A percentile compares a stretch with the other conserved stretches of the same genome.
These are phyloP conservation scores for Chlorella sp. DNA, from an alignment of 139 green algal genomes.

Conservation along the genomic window DNA sequence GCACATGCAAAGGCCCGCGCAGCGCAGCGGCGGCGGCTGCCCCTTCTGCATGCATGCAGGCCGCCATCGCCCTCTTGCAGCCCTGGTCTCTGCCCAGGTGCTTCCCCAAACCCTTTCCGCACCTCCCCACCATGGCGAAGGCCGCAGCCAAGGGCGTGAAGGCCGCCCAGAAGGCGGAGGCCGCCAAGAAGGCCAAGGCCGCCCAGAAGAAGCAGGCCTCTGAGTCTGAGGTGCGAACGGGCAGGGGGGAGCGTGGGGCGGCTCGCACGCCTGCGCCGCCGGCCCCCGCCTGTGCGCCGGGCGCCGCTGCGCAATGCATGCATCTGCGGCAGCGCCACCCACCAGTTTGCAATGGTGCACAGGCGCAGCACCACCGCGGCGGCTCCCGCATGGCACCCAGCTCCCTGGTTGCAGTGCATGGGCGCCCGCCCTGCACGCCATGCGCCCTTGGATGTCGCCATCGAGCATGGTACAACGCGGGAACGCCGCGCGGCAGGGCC, in stretches of 20 bases:
- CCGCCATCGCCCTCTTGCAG: neutral
- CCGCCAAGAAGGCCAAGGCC: conserved; percentile 37
- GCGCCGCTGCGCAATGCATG: no score
- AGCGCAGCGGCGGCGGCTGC: neutral
- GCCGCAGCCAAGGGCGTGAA: conserved; percentile 26
- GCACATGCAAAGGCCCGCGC: neutral
- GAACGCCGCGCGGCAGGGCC: conserved; percentile 17
- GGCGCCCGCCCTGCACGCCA: conserved; percentile 3
- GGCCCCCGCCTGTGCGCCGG: neutral
- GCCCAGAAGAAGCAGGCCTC: conserved; percentile 26
- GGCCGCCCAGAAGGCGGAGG: conserved; percentile 5
- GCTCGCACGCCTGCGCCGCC: neutral
- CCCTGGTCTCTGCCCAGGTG: neutral
- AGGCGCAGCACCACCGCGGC: neutral
- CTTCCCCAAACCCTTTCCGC: neutral
- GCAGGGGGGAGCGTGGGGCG: neutral
- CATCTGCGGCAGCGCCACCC: neutral
- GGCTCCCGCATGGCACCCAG: neutral
- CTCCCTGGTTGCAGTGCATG: conserved; percentile 3
- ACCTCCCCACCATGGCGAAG: conserved; percentile 29
- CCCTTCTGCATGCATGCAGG: neutral
- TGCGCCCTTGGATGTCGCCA: no score
- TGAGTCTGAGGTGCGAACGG: neutral
- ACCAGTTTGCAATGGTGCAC: conserved; percentile 12
- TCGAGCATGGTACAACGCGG: no score